Evolutionary conservation across 257 asterid genomes (phyloP), one percentile per base, ranked within the genome.

Genomic region (Dorcoceras hygrometricum): DNA sequence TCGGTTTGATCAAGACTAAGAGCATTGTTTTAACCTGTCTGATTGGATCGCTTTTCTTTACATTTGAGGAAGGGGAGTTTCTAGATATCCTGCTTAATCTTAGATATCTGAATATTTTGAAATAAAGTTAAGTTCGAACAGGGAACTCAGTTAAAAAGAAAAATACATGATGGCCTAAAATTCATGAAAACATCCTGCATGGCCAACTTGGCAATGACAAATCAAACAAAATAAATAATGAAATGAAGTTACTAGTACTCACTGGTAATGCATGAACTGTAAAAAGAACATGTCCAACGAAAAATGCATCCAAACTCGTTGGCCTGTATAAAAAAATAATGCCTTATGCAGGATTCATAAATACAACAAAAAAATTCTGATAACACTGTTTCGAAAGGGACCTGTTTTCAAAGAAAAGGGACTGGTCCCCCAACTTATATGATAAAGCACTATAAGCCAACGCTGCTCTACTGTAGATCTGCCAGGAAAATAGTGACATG

Each of bases 221-320:
- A 66, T 66, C 46, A 67, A 19, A 59, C 19, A 27, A 23, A 63
- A 55, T 24, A 9, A 32, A 63, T 57, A 24, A 66, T 16, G 28
- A 34, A 76, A 50, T 23, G 6, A 6, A 60, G 18, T 39, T 58
- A 36, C 59, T 58, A 71, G 71, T 27, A 90, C 97, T 93, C 93
- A 93, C 99, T 7, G 96, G 97, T 72, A 94, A 85, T 53, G 95
- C 97, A 79, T 79, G 83, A 59, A 94, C 95, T 28, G 86, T 80
- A 70, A 90, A 79, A 70, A 88, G 92, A 64, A 76, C 88, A 80
- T 90, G 89, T 23, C 90, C 94, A 59, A 94, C 86, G 70, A 94
- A 71, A 76, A 58, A 75, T 59, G 99, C 97, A 76, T 90, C 99
- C 94, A 94, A 77, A 77, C 99, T 88, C 66, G 99, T 85, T 22